Evolutionary conservation across 257 asterid species (phyloP).

Genomic region (Solanum verrucosum): DNA sequence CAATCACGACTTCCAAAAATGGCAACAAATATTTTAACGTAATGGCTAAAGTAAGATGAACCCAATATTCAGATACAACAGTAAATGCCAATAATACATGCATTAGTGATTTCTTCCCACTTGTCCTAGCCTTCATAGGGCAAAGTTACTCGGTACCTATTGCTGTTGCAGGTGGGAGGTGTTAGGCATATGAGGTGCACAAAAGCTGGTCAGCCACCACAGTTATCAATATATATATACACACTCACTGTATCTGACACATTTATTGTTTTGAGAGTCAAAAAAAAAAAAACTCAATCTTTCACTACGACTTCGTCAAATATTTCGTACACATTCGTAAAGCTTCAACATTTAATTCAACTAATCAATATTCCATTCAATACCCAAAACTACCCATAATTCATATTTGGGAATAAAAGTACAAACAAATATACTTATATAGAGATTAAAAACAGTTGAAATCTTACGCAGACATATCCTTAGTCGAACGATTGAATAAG

Average conservation of each 20-base stretch:
- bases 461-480: neutral
- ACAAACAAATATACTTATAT: neutral
- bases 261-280: neutral
- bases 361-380: neutral
- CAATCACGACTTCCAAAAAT: constrained; percentile 7
- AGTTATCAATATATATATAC: neutral
- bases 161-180: neutral
- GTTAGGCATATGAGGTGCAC: neutral
- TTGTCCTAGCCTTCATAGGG: neutral
- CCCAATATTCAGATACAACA: neutral
- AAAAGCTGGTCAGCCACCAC: neutral
- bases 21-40: neutral
- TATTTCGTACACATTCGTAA: neutral
- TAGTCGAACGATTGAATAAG: neutral
- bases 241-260: neutral
- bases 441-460: neutral
- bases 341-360: neutral
- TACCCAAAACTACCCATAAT: neutral
- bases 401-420: neutral
- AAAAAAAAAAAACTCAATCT: neutral
- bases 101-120: neutral
- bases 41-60: neutral
- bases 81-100: neutral
- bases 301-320: neutral
- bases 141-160: neutral